These are phyloP conservation scores for Elaeis oleifera DNA, from an alignment of 202 grass and related monocot species.

Conservation along the genomic window DNA sequence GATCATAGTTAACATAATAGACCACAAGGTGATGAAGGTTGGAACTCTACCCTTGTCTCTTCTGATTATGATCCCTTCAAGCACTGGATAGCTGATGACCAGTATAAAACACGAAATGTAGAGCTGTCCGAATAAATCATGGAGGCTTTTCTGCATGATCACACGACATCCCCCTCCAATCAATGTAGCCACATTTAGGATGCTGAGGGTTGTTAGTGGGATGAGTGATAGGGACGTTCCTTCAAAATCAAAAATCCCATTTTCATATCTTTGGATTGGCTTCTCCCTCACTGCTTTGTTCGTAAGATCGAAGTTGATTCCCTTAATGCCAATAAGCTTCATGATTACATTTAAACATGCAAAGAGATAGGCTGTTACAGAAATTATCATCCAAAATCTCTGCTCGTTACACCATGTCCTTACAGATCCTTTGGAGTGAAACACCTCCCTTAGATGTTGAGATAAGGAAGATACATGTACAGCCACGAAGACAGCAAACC, in stretches of 20 bases:
- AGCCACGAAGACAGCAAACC: constrained; percentile 29
- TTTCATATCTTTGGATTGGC: constrained; percentile 23
- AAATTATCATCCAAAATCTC: constrained; percentile 54
- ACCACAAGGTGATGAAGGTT: constrained; percentile 10
- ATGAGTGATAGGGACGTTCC: constrained; percentile 42
- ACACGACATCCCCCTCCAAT: constrained; percentile 26
- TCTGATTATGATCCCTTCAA: constrained; percentile 42
- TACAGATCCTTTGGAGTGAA: constrained; percentile 7
- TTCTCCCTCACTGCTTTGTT: constrained; percentile 30
- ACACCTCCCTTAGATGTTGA: constrained; percentile 42
- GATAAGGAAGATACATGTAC: constrained; percentile 26
- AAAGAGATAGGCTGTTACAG: constrained; percentile 45
- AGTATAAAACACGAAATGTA: constrained; percentile 36
- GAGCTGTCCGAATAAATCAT: constrained; percentile 22
- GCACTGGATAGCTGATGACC: constrained; percentile 37
- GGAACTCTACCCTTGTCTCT: constrained; percentile 33
- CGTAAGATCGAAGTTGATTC: constrained; percentile 38
- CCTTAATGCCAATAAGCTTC: constrained; percentile 14
- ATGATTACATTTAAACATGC: constrained; percentile 26
- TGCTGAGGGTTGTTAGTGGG: constrained; percentile 46
- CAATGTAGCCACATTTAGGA: constrained; percentile 34
- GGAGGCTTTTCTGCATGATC: background rate
- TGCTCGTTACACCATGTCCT: constrained; percentile 47
- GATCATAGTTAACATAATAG: constrained; percentile 17
- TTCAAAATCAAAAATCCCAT: constrained; percentile 44